A percentile compares a stretch with the other conserved stretches of the same genome.
Evolutionary conservation across 805 yeast species (phyloP).

Genomic region (Nakazawaea ambrosiae): DNA sequence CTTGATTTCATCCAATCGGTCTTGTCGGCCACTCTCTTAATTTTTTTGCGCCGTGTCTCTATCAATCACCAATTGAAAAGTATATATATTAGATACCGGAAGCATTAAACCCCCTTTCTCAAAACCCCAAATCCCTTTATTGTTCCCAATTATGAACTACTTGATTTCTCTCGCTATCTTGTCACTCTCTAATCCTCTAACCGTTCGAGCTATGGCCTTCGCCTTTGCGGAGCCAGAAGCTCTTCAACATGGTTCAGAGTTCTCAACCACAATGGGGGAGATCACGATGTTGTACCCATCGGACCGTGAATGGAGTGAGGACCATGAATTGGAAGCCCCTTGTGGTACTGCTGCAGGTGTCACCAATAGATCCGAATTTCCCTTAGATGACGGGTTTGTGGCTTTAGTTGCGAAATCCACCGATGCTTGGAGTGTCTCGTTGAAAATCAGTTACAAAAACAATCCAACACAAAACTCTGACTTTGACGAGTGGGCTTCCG

Average conservation of each 20-base stretch:
- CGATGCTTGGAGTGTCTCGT: conserved; percentile 30
- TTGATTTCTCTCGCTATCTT: too few relatives aligned
- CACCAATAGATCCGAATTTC: conserved; percentile 35
- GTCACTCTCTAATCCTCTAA: too few relatives aligned
- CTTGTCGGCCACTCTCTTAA: too few relatives aligned
- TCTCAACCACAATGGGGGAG: conserved; percentile 32
- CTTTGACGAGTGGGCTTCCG: conserved; percentile 31
- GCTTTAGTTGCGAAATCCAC: conserved; percentile 36
- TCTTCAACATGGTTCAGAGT: conserved; percentile 29
- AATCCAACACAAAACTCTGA: conserved; percentile 33
- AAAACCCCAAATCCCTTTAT: too few relatives aligned
- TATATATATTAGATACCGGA: too few relatives aligned
- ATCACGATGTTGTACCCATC: conserved; percentile 33
- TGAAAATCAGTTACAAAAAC: conserved; percentile 31
- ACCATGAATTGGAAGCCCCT: conserved; percentile 36
- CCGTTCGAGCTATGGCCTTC: conserved; percentile 9
- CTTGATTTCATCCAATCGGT: too few relatives aligned
- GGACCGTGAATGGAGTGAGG: conserved; percentile 39
- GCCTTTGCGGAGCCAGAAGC: conserved; percentile 22
- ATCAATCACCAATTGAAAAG: too few relatives aligned
- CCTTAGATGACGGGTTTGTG: conserved; percentile 39
- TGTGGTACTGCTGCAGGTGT: conserved; percentile 33
- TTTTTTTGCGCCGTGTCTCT: too few relatives aligned
- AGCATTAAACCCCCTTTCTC: too few relatives aligned
- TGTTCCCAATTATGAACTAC: too few relatives aligned